Evolutionary conservation across 768 basidiomycete species (phyloP).

Genomic region (Chiua virens): DNA sequence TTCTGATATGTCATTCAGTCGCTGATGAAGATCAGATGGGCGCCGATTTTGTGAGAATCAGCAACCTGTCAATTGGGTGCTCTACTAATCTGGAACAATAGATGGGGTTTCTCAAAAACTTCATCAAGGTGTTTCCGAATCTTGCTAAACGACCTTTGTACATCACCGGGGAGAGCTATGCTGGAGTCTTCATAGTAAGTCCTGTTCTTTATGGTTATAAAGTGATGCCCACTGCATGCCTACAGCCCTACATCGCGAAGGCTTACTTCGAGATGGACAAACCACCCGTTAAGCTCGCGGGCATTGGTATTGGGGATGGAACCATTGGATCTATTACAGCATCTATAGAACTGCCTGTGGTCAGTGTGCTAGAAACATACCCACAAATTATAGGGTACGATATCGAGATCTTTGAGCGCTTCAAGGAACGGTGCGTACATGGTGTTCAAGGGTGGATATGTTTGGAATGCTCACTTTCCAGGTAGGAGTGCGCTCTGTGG

Average conservation of each 20-base stretch:
- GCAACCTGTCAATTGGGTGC: not conserved
- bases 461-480: not conserved
- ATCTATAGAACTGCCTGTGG: constrained; percentile 54
- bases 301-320: constrained; percentile 71
- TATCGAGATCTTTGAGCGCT: constrained; percentile 62
- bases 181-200: constrained; percentile 62
- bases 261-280: constrained; percentile 58
- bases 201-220: not conserved
- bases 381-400: constrained; percentile 77
- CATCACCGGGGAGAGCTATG: constrained; percentile 70
- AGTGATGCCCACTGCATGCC: not conserved
- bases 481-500: constrained; percentile 57
- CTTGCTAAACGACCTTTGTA: constrained; percentile 61
- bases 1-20: not conserved
- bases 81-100: constrained; percentile 21
- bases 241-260: constrained; percentile 76
- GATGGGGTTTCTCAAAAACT: constrained; percentile 67
- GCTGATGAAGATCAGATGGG: not conserved
- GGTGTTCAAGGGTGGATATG: not conserved
- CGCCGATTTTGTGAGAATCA: not conserved
- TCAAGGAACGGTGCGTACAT: constrained; percentile 56
- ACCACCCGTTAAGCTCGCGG: constrained; percentile 65
- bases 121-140: constrained; percentile 70
- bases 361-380: constrained; percentile 65
- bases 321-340: constrained; percentile 48